These are phyloP conservation scores for Staphylotrichum longicolle DNA, from an alignment of 495 filamentous ascomycete species.

Conservation along the genomic window DNA sequence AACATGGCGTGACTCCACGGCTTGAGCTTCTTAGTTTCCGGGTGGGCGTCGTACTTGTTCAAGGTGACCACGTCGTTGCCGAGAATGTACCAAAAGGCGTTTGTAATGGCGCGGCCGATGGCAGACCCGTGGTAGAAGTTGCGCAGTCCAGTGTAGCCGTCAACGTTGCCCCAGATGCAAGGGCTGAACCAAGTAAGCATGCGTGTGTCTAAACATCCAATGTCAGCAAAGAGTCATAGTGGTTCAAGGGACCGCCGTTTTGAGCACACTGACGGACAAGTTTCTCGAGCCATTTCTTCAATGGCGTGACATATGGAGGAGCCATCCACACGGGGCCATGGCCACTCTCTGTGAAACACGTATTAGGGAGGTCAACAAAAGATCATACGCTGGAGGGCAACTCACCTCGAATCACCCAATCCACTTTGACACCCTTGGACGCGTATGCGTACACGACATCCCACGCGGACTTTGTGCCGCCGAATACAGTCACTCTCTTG, in stretches of 20 bases:
- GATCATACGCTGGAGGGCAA: neutral
- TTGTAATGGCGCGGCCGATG: slow-evolving; percentile 65
- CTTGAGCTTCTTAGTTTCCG: slow-evolving; percentile 61
- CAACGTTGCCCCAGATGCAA: slow-evolving; percentile 44
- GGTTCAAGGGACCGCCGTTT: too few species aligned
- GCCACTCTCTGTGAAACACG: slow-evolving; percentile 52
- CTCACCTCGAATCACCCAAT: slow-evolving; percentile 72
- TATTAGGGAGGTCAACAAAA: slow-evolving; percentile 9
- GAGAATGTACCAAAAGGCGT: slow-evolving; percentile 65
- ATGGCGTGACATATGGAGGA: slow-evolving; percentile 50
- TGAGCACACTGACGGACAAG: slow-evolving; percentile 52
- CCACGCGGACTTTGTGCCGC: slow-evolving; percentile 72
- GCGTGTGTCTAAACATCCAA: slow-evolving; percentile 33
- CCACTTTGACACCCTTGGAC: slow-evolving; percentile 60
- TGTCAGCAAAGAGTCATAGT: too few species aligned
- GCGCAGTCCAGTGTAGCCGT: slow-evolving; percentile 42
- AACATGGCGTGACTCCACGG: slow-evolving; percentile 66
- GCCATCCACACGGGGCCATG: slow-evolving; percentile 73
- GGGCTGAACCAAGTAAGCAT: slow-evolving; percentile 48
- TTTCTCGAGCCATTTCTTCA: slow-evolving; percentile 51
- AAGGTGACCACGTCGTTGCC: slow-evolving; percentile 57
- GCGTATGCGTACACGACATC: slow-evolving; percentile 73
- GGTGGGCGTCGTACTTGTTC: slow-evolving; percentile 59
- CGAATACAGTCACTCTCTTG: slow-evolving; percentile 58
- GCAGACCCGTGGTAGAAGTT: slow-evolving; percentile 63